Evolutionary conservation across 2,329 filamentous ascomycete genomes (phyloP).

Genomic region (Parastagonospora nodorum): DNA sequence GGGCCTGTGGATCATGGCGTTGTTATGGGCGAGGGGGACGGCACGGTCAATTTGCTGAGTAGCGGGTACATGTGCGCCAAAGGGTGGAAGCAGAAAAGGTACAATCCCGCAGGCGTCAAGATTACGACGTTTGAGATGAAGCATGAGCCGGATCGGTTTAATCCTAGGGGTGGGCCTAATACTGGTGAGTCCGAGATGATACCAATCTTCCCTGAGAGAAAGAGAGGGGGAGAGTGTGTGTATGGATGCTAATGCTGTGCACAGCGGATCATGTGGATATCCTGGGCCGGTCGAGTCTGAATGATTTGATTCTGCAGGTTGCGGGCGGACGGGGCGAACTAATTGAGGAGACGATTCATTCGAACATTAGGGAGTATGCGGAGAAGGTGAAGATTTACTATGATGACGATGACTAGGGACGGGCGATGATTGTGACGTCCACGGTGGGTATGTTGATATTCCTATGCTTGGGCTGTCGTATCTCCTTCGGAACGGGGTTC

Average conservation of each 20-base stretch:
- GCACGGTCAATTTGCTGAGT: slow-evolving; percentile 91
- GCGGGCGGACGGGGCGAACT: slow-evolving; percentile 82
- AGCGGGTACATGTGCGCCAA: slow-evolving; percentile 96
- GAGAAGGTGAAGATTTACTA: slow-evolving; percentile 46
- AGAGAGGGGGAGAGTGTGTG: too few species aligned
- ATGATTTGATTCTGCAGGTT: slow-evolving; percentile 85
- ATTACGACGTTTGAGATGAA: slow-evolving; percentile 94
- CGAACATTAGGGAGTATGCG: slow-evolving; percentile 81
- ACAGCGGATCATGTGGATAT: slow-evolving; percentile 94
- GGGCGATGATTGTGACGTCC: too few species aligned
- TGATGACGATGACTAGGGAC: slow-evolving; percentile 14
- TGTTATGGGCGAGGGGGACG: slow-evolving; percentile 94
- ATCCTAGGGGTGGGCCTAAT: slow-evolving; percentile 72
- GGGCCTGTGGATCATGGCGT: slow-evolving; percentile 76
- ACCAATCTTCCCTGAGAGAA: neutral
- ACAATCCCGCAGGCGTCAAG: slow-evolving; percentile 83
- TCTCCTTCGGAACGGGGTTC: neutral
- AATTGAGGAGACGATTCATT: slow-evolving; percentile 78
- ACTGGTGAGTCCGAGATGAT: slow-evolving; percentile 58
- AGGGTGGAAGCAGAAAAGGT: slow-evolving; percentile 91
- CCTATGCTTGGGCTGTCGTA: neutral
- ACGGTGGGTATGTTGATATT: neutral
- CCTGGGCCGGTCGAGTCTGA: slow-evolving; percentile 82
- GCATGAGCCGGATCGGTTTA: slow-evolving; percentile 92
- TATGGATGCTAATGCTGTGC: slow-evolving; percentile 6